Evolutionary conservation across 2,329 filamentous ascomycete species (phyloP), one percentile per base, ranked within the genome.

Genomic region (Phoma sp.): DNA sequence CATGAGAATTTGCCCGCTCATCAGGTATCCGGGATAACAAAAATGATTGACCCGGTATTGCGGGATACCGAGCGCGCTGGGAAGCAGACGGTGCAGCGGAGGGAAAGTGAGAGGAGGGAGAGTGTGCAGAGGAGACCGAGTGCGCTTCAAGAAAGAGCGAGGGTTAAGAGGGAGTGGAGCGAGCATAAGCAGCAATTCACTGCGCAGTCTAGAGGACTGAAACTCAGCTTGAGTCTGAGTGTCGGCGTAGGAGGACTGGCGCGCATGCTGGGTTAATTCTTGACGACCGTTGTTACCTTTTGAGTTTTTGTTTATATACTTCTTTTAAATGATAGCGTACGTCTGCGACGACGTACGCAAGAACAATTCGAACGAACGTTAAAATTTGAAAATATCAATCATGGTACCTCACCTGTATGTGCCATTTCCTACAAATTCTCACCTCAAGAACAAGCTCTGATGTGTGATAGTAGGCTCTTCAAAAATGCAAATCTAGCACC

Each of bases 151-250:
- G 61, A 67, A 34, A 59, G 66, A 42, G 65, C 64, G 14, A 60
- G 53, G 32, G 37, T 69, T n/a, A 57, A 52, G 21, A 57, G 62
- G 25, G 66, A 73, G 15, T 73, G 68, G 68, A 58, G 50, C 5
- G 62, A 68, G 2, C 62, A 61, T 32, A 66, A 43, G 18, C 62
- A 71, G 5, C 58, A 68, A 25, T 61, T 71, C 12, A 62, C 59
- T 7, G 63, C 62, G 4, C 59, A 69, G 42, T 56, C 58, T 1
- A 69, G 66, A 39, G 66, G 66, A 0, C 48, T 70, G 12, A 72
- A 66, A 34, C 23, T 74, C 26, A 72, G 66, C 36, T 43, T 73
- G 47, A 71, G 67, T 29, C 37, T 74, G 32, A 71, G 64, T 37
- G 53, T 73, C 7, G 60, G 59, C 37, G 43, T 65, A 6, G 66